These are phyloP conservation scores for Candida sp. DNA, from an alignment of 1,139 yeast genomes.

Conservation along the genomic window DNA sequence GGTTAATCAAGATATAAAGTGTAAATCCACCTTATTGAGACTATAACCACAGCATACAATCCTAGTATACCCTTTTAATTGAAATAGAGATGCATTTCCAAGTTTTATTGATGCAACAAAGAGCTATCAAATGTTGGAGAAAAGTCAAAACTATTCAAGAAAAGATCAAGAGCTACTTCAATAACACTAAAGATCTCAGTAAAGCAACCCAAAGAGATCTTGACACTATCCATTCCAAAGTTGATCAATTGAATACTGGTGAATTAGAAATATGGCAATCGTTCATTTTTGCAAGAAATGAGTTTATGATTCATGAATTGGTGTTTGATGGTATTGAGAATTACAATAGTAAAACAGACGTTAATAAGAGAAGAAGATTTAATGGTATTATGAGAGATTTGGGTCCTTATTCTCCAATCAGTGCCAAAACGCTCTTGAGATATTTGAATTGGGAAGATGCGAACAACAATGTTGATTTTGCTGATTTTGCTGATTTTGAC, in stretches of 20 bases:
- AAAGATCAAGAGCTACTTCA: background rate
- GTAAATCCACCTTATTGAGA: too few relatives aligned
- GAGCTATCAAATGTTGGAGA: background rate
- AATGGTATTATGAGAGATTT: background rate
- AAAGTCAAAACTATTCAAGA: background rate
- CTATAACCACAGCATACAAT: too few relatives aligned
- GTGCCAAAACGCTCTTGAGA: background rate
- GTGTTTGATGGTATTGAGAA: background rate
- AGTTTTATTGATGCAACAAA: background rate
- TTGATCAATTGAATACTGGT: background rate
- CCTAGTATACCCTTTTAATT: too few relatives aligned
- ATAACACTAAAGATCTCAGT: background rate
- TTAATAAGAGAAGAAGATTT: background rate
- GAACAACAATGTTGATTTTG: background rate
- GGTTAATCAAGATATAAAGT: too few relatives aligned
- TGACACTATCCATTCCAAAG: background rate
- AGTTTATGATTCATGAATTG: background rate
- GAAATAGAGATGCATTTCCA: background rate
- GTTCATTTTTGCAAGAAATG: background rate
- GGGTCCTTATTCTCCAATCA: background rate
- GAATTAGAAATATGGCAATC: background rate
- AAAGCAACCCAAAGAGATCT: background rate
- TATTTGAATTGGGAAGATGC: background rate
- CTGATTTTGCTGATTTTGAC: too few relatives aligned
- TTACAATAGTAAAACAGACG: background rate